phyloP scores from a whole-genome alignment of 2,329 filamentous ascomycete species.

The Diplodia intermedia region DNA sequence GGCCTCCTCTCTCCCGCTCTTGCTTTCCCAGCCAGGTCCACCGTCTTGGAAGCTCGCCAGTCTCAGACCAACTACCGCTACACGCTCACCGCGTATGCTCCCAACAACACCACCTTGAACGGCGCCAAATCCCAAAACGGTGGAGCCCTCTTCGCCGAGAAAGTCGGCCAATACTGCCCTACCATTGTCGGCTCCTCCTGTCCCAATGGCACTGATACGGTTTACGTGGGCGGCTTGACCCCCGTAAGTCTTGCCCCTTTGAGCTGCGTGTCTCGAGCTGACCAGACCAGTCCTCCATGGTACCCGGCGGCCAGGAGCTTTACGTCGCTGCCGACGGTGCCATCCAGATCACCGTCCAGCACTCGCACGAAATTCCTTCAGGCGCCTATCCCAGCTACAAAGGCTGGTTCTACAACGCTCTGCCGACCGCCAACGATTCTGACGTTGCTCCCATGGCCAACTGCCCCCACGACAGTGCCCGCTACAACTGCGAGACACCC shows the following conservation, averaged over 20 bases:
- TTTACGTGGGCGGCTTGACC: slow-evolving; percentile 33
- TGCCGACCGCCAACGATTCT: slow-evolving; percentile 7
- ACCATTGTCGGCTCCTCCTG: slow-evolving; percentile 28
- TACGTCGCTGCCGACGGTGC: slow-evolving; percentile 35
- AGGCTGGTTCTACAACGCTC: slow-evolving; percentile 36
- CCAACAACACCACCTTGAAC: slow-evolving; percentile 33
- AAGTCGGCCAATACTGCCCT: slow-evolving; percentile 35
- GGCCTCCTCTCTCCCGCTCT: neutral
- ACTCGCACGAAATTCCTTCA: slow-evolving; percentile 36
- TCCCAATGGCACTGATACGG: slow-evolving; percentile 38
- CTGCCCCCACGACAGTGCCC: slow-evolving; percentile 30
- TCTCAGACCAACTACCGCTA: neutral
- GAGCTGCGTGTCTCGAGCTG: neutral
- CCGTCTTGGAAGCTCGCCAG: neutral
- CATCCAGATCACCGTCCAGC: slow-evolving; percentile 37
- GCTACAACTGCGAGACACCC: slow-evolving; percentile 36
- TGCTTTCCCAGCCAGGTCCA: neutral
- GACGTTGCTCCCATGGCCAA: neutral
- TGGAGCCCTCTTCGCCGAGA: slow-evolving; percentile 33
- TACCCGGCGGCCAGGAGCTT: slow-evolving; percentile 39
- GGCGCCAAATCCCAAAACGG: slow-evolving; percentile 36
- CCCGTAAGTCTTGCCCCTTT: slow-evolving; percentile 33
- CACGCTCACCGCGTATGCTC: slow-evolving; percentile 35
- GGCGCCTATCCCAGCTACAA: slow-evolving; percentile 35
- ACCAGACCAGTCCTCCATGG: slow-evolving; percentile 31